Base-by-base conservation (phyloP, 2,329 filamentous ascomycete genomes). In the Periconia digitata region DNA sequence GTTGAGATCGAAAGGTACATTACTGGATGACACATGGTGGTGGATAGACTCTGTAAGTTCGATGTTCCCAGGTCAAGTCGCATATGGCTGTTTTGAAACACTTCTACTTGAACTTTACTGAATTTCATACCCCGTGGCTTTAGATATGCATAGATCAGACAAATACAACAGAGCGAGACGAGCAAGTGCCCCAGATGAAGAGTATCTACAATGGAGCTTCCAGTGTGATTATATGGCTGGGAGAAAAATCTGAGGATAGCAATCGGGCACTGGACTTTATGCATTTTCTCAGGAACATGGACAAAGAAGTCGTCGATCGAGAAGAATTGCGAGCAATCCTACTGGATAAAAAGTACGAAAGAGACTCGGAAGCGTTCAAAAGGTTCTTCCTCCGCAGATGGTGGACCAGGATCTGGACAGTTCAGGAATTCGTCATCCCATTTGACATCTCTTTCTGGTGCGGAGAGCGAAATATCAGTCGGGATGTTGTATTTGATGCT, bases 31-130 rank as follows among this genome's bases (percentile, higher is more conserved):
- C 15, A 40, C 38, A 23, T 40, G 38, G 38, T 40, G 38, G 38
- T 40, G 38, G 38, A 24, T 40, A 3, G 38, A 40, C 16, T 40
- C 38, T n/a, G n/a, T n/a, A n/a, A n/a, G n/a, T n/a, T n/a, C n/a
- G n/a, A n/a, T n/a, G n/a, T n/a, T n/a, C n/a, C n/a, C n/a, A n/a
- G n/a, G n/a, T n/a, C n/a, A n/a, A n/a, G n/a, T n/a, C n/a, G n/a
- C n/a, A n/a, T n/a, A n/a, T n/a, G n/a, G n/a, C n/a, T n/a, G n/a
- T n/a, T n/a, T n/a, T n/a, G n/a, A n/a, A n/a, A n/a, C n/a, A n/a
- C n/a, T n/a, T n/a, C n/a, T n/a, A n/a, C n/a, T n/a, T n/a, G n/a
- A n/a, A n/a, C n/a, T n/a, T n/a, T n/a, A n/a, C n/a, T n/a, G n/a
- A n/a, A n/a, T n/a, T n/a, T n/a, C n/a, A n/a, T n/a, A n/a, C n/a